Percentiles rank a stretch among this genome's conserved stretches.
Evolutionary conservation across 139 green algal species (phyloP).

Genomic region (Nannochloris sp.): DNA sequence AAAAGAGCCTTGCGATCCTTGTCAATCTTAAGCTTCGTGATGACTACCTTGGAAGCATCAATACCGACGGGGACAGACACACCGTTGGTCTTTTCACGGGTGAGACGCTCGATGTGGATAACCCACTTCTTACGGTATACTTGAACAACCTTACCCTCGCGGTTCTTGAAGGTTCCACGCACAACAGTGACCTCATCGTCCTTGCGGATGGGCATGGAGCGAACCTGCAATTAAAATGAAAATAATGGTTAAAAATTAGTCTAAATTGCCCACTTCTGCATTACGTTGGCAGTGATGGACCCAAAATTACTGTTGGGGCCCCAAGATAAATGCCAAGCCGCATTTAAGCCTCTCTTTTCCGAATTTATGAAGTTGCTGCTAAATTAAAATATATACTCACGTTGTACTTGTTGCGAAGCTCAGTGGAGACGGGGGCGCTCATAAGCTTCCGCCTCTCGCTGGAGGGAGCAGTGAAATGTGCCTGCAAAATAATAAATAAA

Average conservation of each 20-base stretch:
- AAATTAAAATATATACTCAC: slow-evolving; percentile 35
- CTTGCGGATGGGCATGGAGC: slow-evolving; percentile 91
- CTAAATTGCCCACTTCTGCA: too few relatives aligned
- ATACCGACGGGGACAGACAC: slow-evolving; percentile 91
- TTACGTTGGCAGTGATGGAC: too few relatives aligned
- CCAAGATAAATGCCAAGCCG: too few relatives aligned
- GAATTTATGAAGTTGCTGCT: too few relatives aligned
- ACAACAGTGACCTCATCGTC: slow-evolving; percentile 98
- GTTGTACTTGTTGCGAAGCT: slow-evolving; percentile 88
- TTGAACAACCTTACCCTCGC: slow-evolving; percentile 19
- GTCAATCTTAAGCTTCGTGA: slow-evolving; percentile 99
- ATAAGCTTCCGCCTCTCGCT: slow-evolving; percentile 88
- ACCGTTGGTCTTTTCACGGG: slow-evolving; percentile 98
- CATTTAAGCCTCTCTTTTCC: too few relatives aligned
- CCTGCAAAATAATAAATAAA: slow-evolving; percentile 45
- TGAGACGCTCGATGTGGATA: slow-evolving; percentile 98
- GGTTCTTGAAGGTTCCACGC: slow-evolving; percentile 89
- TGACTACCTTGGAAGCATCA: slow-evolving; percentile 93
- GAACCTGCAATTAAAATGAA: slow-evolving; percentile 57
- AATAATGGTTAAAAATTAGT: neutral
- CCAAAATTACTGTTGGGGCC: too few relatives aligned
- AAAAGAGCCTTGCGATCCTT: slow-evolving; percentile 93
- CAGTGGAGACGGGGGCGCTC: slow-evolving; percentile 81
- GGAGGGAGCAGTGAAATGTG: slow-evolving; percentile 94
- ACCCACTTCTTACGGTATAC: slow-evolving; percentile 99